Percentiles rank a stretch among this genome's conserved stretches.
These are phyloP conservation scores for Posidonia australis DNA, from an alignment of 106 monocot genomes.

Conservation along the genomic window DNA sequence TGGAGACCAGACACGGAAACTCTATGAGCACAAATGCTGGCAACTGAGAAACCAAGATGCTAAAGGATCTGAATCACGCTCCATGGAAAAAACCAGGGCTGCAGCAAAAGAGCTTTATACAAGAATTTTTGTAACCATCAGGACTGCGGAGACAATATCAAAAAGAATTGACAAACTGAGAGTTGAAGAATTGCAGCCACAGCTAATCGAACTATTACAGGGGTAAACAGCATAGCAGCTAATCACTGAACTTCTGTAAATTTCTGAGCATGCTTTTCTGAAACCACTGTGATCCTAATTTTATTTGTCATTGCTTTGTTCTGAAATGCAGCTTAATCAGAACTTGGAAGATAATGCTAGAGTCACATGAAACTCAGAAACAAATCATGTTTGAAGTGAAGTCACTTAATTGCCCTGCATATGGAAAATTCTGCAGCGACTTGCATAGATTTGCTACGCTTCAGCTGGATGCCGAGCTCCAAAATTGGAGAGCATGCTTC, in stretches of 20 bases:
- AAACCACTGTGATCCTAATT: too few relatives aligned
- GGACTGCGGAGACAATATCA: conserved; percentile 75
- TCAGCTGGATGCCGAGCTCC: conserved; percentile 68
- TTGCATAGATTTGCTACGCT: conserved; percentile 64
- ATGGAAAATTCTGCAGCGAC: conserved; percentile 82
- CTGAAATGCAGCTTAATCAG: conserved; percentile 29
- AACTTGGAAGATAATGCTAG: conserved; percentile 82
- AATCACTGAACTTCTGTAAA: neutral
- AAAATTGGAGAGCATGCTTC: conserved; percentile 73
- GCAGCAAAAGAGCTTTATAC: conserved; percentile 69
- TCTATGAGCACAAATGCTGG: conserved; percentile 71
- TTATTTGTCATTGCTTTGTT: neutral
- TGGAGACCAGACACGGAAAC: conserved; percentile 55
- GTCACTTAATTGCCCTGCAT: conserved; percentile 56
- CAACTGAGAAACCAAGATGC: conserved; percentile 64
- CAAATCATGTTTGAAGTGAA: conserved; percentile 74
- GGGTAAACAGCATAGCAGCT: conserved; percentile 37
- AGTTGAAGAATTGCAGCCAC: conserved; percentile 90
- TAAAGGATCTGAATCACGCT: conserved; percentile 37
- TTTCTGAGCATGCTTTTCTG: neutral
- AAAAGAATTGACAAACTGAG: conserved; percentile 65
- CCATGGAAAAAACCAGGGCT: conserved; percentile 53
- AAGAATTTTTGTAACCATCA: conserved; percentile 66
- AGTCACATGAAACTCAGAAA: conserved; percentile 84
- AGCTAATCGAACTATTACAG: conserved; percentile 78